Conservation (phyloP, 2,329 filamentous ascomycete species). For the Dactylella cylindrospora region DNA sequence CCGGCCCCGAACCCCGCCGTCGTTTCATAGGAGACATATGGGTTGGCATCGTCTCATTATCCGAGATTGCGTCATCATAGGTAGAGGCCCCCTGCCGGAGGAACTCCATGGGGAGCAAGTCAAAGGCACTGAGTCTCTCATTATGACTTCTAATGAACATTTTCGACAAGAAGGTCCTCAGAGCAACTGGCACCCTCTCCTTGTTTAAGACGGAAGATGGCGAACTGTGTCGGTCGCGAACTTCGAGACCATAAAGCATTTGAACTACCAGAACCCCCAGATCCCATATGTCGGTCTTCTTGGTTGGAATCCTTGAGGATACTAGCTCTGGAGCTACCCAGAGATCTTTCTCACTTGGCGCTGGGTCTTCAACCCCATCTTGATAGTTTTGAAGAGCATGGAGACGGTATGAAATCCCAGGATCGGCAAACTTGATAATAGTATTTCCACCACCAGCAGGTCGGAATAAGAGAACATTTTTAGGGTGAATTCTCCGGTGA, state of each 20-base stretch:
- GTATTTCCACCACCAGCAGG: conserved; percentile 67
- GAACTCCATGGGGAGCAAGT: conserved; percentile 63
- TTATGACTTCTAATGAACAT: conserved; percentile 84
- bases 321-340: conserved; percentile 30
- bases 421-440: conserved; percentile 72
- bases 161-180: conserved; percentile 77
- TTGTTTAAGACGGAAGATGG: conserved; percentile 72
- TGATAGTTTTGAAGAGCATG: conserved; percentile 26
- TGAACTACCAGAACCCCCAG: conserved; percentile 88
- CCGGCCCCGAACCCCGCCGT: conserved; percentile 48
- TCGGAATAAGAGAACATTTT: conserved; percentile 76
- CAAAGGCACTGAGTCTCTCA: conserved; percentile 80
- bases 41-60: conserved; percentile 44
- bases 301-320: conserved; percentile 56
- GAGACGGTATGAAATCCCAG: conserved; percentile 52
- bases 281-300: conserved; percentile 92
- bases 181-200: conserved; percentile 69
- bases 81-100: conserved; percentile 52
- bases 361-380: conserved; percentile 6
- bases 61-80: conserved; percentile 54
- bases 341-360: conserved; percentile 5
- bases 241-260: conserved; percentile 85
- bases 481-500: conserved; percentile 78
- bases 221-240: conserved; percentile 74
- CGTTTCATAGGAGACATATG: conserved; percentile 51